Conservation (phyloP, 768 basidiomycete species). For the Cantharellus anzutake region DNA sequence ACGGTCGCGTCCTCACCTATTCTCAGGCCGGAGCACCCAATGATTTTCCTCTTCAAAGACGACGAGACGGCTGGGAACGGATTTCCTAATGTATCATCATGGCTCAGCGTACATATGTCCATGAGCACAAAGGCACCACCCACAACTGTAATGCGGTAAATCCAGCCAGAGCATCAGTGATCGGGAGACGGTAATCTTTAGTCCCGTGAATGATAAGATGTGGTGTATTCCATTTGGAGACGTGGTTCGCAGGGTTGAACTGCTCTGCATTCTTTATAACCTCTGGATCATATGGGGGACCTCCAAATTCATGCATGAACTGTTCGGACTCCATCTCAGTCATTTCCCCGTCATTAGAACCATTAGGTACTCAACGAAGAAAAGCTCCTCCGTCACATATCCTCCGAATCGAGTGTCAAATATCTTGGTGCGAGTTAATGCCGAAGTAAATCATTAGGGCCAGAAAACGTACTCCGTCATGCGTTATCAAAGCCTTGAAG, state of each 20-base stretch:
- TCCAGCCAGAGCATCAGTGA: constrained; percentile 63
- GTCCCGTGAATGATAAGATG: constrained; percentile 71
- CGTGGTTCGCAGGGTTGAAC: constrained; percentile 68
- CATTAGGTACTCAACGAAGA: constrained; percentile 35
- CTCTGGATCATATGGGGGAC: constrained; percentile 54
- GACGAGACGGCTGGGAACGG: constrained; percentile 55
- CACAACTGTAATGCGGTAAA: constrained; percentile 78
- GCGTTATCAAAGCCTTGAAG: constrained; percentile 83
- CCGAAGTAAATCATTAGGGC: background rate
- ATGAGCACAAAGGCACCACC: constrained; percentile 15
- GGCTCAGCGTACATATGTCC: background rate
- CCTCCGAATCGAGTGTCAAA: constrained; percentile 66
- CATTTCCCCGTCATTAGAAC: too few species aligned
- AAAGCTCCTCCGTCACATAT: constrained; percentile 82
- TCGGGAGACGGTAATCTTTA: constrained; percentile 75
- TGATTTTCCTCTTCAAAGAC: constrained; percentile 87
- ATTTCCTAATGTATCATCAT: constrained; percentile 26
- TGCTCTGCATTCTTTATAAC: constrained; percentile 35
- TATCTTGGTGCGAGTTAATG: constrained; percentile 22
- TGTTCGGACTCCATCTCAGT: constrained; percentile 13
- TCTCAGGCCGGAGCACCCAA: constrained; percentile 70
- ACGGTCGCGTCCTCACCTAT: constrained; percentile 26
- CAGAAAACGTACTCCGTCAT: constrained; percentile 55
- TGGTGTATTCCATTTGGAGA: constrained; percentile 72
- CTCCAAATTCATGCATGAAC: constrained; percentile 82